Base-by-base conservation (phyloP, 441 rosid species). In the Capsella rubella region DNA sequence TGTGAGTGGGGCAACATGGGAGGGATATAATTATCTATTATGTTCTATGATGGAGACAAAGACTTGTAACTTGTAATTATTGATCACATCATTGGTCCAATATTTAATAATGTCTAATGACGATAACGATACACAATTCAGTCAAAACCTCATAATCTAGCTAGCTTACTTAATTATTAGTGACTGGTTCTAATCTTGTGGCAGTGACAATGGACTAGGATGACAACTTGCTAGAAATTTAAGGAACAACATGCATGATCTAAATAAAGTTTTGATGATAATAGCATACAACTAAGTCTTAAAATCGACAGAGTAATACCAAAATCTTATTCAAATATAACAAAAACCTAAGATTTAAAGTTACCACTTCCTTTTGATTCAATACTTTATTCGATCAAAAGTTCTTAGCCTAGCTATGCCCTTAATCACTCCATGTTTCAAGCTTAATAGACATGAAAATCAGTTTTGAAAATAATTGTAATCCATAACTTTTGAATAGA, bases 391-490 rank as follows among this genome's bases (percentile, higher is more conserved):
- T 8, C 12, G 51, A 67, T 51, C 49, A 42, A 35, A 35, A 35
- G 42, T 57, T 40, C 16, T 13, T 46, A 56, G 15, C 25, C 40
- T 27, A n/a, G n/a, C n/a, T n/a, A 56, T 45, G 47, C 66, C 69
- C 51, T 54, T 54, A 69, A 63, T 75, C 50, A 13, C 74, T 75
- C 79, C 79, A 75, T 54, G 67, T 69, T 62, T 62, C 16, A 62
- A 54, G 79, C 79, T 10, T 52, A 60, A 59, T 12, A 32, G 21
- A 28, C 51, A 39, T 50, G 32, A 29, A 9, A 61, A 37, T 52
- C 14, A 12, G 16, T 11, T 15, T 16, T 37, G 55, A 32, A 8
- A 59, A 27, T 67, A n/a, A 27, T 40, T 39, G 18, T 40, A 56
- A 13, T 39, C 14, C 18, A 37, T 8, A 60, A 29, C 28, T 10